Evolutionary conservation across 2,329 filamentous ascomycete genomes (phyloP).

Genomic region (Ophiostoma ips): DNA sequence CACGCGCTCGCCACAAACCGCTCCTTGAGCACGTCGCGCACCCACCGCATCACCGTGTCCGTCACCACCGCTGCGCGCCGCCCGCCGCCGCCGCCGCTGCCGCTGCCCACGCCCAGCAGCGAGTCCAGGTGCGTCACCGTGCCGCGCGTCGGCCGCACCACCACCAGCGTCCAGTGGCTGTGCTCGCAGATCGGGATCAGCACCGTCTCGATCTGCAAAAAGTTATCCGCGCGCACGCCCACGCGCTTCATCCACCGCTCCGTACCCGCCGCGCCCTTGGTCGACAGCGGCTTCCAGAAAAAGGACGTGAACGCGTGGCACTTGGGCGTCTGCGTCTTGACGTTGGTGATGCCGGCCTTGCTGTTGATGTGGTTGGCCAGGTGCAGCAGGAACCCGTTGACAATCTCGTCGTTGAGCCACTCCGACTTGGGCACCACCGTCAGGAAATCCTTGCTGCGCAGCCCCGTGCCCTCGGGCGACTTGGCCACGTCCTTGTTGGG

Average conservation of each 20-base stretch:
- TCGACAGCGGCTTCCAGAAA: constrained; percentile 44
- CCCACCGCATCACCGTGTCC: constrained; percentile 35
- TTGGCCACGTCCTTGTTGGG: constrained; percentile 26
- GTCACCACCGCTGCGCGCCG: constrained; percentile 24
- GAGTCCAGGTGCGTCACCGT: constrained; percentile 59
- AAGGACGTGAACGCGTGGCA: constrained; percentile 51
- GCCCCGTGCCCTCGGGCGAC: constrained; percentile 34
- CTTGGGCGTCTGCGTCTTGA: constrained; percentile 35
- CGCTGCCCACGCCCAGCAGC: constrained; percentile 30
- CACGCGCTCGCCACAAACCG: constrained; percentile 37
- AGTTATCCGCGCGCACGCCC: constrained; percentile 43
- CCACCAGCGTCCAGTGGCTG: constrained; percentile 58
- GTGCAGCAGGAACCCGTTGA: constrained; percentile 51
- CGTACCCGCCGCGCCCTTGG: constrained; percentile 32
- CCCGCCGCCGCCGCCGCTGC: constrained; percentile 25
- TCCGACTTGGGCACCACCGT: constrained; percentile 40
- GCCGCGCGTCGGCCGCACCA: constrained; percentile 46
- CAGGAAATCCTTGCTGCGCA: constrained; percentile 47
- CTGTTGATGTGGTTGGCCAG: constrained; percentile 46
- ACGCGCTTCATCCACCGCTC: constrained; percentile 42
- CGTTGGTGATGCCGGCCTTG: constrained; percentile 35
- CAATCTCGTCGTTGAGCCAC: constrained; percentile 68
- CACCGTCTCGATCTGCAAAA: constrained; percentile 52
- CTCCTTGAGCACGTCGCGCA: constrained; percentile 42
- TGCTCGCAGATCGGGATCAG: constrained; percentile 54